Conservation (phyloP, 106 monocot species). For the Posidonia australis region DNA sequence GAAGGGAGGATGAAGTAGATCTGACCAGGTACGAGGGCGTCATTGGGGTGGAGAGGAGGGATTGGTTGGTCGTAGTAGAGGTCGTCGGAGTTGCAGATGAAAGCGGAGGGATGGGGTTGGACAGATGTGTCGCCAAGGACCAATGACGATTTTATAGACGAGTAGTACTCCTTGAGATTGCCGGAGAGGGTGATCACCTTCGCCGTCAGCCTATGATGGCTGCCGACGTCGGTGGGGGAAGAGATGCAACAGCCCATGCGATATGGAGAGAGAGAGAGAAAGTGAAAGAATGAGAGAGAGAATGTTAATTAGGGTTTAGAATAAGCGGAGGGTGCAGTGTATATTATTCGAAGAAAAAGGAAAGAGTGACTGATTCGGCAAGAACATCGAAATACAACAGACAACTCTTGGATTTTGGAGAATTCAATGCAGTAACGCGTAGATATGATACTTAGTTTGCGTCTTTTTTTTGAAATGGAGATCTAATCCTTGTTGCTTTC, state of each 20-base stretch:
- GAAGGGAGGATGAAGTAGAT: slow-evolving; percentile 11
- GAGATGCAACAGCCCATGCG: slow-evolving; percentile 26
- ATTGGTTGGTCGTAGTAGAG: slow-evolving; percentile 9
- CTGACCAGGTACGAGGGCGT: background rate
- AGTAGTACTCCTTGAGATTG: slow-evolving; percentile 5
- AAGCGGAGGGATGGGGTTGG: background rate
- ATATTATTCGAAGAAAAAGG: too few relatives aligned
- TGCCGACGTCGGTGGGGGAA: background rate
- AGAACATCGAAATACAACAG: too few relatives aligned
- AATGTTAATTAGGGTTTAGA: too few relatives aligned
- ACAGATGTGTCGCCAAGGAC: too few relatives aligned
- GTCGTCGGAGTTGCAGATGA: slow-evolving; percentile 11
- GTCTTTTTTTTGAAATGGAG: too few relatives aligned
- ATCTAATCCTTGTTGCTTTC: too few relatives aligned
- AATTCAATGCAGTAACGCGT: too few relatives aligned
- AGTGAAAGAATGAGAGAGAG: too few relatives aligned
- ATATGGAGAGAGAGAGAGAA: background rate
- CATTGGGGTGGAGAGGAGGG: background rate
- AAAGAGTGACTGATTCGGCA: too few relatives aligned
- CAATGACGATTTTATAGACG: background rate
- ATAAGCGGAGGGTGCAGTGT: too few relatives aligned
- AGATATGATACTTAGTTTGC: too few relatives aligned
- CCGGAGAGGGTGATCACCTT: slow-evolving; percentile 14
- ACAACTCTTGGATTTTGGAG: too few relatives aligned
- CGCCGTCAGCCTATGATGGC: slow-evolving; percentile 1